phyloP scores from a whole-genome alignment of 805 yeast species.

The Phaffomyces opuntiae region DNA sequence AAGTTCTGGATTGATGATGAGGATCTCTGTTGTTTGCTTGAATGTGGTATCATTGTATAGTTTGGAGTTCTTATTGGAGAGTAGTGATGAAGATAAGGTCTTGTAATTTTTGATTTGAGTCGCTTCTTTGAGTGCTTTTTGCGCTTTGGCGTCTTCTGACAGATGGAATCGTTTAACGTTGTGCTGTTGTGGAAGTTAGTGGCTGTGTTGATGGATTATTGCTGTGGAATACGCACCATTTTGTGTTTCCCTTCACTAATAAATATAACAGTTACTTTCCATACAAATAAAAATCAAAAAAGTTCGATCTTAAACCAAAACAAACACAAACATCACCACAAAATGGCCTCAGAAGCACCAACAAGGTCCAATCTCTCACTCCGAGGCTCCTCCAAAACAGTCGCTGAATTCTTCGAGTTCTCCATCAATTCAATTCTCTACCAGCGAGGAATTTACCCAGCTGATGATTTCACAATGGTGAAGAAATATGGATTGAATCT shows the following conservation, averaged over 20 bases:
- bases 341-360: constrained; percentile 51
- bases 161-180: constrained; percentile 58
- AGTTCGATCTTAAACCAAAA: constrained; percentile 33
- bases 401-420: constrained; percentile 79
- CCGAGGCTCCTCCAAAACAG: constrained; percentile 72
- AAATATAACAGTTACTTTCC: no score
- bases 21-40: constrained; percentile 46
- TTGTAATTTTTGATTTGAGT: constrained; percentile 52
- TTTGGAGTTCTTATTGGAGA: constrained; percentile 27
- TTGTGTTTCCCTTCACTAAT: no score
- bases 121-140: constrained; percentile 52
- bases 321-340: constrained; percentile 38
- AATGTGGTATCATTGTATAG: constrained; percentile 35
- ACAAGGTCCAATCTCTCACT: constrained; percentile 47
- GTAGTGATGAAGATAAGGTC: constrained; percentile 35
- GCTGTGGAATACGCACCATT: constrained; percentile 9
- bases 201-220: no score
- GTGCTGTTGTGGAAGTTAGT: constrained; percentile 38
- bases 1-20: constrained; percentile 73
- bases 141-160: constrained; percentile 45
- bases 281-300: constrained; percentile 21
- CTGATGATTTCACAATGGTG: constrained; percentile 74
- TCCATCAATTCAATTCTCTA: constrained; percentile 75
- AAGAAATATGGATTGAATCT: constrained; percentile 74
- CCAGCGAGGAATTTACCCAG: constrained; percentile 86